A percentile compares a stretch with the other conserved stretches of the same genome.
Evolutionary conservation across 73 alveolate genomes (phyloP).

Genomic region (Breviolum minutum): DNA sequence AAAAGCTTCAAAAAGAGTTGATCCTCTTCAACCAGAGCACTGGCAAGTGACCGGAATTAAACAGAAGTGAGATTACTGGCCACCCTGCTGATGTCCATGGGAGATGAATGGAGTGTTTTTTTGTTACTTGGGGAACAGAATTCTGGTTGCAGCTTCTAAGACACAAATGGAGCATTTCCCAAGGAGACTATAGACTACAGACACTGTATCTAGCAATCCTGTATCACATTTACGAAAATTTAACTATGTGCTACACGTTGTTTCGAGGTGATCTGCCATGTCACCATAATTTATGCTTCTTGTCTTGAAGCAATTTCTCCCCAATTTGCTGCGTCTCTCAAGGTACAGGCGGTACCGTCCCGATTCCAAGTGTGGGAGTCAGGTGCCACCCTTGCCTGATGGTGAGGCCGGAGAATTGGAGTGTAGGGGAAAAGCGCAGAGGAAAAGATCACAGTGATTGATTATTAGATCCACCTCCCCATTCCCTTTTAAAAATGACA

Average conservation of each 20-base stretch:
- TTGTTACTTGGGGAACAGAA: no score
- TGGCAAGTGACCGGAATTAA: background rate
- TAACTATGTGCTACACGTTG: no score
- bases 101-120: no score
- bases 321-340: background rate
- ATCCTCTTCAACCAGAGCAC: constrained; percentile 64
- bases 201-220: no score
- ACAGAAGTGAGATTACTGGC: background rate
- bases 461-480: background rate
- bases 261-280: no score
- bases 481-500: background rate
- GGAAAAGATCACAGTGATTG: background rate
- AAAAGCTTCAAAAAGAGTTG: constrained; percentile 49
- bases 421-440: background rate
- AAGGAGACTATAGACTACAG: no score
- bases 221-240: no score
- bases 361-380: constrained; percentile 61
- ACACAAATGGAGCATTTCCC: no score
- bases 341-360: constrained; percentile 65
- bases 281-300: background rate
- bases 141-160: no score
- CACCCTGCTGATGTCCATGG: background rate
- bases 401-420: constrained; percentile 12
- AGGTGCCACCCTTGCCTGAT: constrained; percentile 67
- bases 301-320: background rate